Percentiles rank a stretch among this genome's conserved stretches.
Evolutionary conservation across 1,284 basidiomycete species (phyloP).

Genomic region (Ustilago crameri): DNA sequence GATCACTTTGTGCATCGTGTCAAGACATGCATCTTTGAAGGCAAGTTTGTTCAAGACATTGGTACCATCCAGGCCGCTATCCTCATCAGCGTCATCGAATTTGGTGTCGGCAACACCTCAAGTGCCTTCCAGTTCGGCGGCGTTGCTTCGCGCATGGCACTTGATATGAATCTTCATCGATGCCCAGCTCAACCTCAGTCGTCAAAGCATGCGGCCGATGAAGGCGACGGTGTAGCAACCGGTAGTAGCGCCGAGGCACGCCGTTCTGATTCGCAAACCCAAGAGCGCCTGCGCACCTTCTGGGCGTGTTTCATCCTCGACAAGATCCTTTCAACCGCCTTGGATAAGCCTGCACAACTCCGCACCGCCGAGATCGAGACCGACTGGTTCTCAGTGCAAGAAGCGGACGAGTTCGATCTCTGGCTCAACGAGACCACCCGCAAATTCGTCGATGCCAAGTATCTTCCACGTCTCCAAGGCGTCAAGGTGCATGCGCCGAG

Average conservation of each 20-base stretch:
- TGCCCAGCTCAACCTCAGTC: slow-evolving; percentile 3
- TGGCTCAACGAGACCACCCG: slow-evolving; percentile 47
- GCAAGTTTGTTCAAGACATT: slow-evolving; percentile 39
- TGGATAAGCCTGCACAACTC: slow-evolving; percentile 48
- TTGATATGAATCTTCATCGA: slow-evolving; percentile 53
- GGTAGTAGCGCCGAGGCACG: slow-evolving; percentile 2
- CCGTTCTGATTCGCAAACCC: slow-evolving; percentile 11
- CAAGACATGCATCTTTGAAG: slow-evolving; percentile 43
- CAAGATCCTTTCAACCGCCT: slow-evolving; percentile 53
- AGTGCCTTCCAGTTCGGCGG: slow-evolving; percentile 51
- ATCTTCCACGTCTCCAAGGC: slow-evolving; percentile 29
- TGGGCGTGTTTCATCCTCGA: slow-evolving; percentile 55
- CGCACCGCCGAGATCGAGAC: slow-evolving; percentile 44
- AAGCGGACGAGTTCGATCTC: slow-evolving; percentile 50
- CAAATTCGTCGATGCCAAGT: slow-evolving; percentile 34
- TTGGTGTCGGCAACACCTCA: slow-evolving; percentile 43
- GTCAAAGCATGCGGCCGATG: not conserved
- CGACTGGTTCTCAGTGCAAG: slow-evolving; percentile 41
- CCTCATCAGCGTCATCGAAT: slow-evolving; percentile 47
- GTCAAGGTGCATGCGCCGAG: slow-evolving; percentile 49
- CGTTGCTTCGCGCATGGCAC: slow-evolving; percentile 47
- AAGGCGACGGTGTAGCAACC: no score
- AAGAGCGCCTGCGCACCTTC: slow-evolving; percentile 42
- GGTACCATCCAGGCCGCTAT: slow-evolving; percentile 47
- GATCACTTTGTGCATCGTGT: slow-evolving; percentile 42